Evolutionary conservation across 2,329 filamentous ascomycete species (phyloP).

Genomic region (Botrytis deweyae): DNA sequence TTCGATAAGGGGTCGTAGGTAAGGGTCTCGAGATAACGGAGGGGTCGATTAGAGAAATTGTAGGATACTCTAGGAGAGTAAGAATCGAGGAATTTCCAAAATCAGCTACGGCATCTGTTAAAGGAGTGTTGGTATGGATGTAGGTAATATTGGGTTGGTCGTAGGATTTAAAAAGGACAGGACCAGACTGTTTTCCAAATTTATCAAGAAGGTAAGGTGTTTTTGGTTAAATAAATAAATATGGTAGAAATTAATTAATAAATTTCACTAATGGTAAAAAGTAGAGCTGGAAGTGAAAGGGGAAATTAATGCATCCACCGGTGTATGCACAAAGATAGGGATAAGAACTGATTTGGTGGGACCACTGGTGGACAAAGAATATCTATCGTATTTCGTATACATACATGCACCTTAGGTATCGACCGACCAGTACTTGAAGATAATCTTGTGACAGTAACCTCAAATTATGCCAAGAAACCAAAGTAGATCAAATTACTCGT

Average conservation of each 20-base stretch:
- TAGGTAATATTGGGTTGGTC: not conserved
- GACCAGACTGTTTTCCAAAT: not conserved
- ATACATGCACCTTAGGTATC: too few relatives aligned
- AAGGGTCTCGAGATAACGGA: not conserved
- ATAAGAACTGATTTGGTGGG: not conserved
- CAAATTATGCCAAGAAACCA: not conserved
- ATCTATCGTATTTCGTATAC: not conserved
- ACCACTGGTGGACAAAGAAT: not conserved
- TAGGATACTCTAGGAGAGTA: not conserved
- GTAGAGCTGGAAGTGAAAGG: not conserved
- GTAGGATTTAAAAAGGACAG: not conserved
- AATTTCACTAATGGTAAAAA: not conserved
- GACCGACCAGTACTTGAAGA: not conserved
- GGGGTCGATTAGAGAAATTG: not conserved
- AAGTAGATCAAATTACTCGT: too few relatives aligned
- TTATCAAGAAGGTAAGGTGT: not conserved
- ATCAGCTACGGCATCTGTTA: not conserved
- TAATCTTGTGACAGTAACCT: not conserved
- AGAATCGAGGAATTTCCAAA: not conserved
- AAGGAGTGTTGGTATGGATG: not conserved
- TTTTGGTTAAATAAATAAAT: not conserved
- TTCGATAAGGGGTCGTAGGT: not conserved
- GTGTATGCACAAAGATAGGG: not conserved
- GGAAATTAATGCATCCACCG: conserved; percentile 5
- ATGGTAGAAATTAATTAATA: not conserved